Evolutionary conservation across 768 basidiomycete genomes (phyloP), one percentile per base, ranked within the genome.

Genomic region (Lentinula sp.): DNA sequence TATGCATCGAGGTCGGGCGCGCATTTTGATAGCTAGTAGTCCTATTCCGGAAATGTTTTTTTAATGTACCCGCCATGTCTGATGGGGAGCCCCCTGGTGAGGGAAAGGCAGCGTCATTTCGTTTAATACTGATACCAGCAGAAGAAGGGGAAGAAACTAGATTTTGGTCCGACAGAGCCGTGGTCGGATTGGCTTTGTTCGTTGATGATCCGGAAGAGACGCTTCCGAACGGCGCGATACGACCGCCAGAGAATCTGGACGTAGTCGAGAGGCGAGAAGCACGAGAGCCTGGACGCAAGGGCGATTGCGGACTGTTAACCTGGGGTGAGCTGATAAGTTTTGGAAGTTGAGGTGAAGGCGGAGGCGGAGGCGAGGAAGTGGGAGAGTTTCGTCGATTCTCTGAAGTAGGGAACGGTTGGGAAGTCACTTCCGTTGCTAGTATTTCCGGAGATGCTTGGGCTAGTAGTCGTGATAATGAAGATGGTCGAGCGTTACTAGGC

Each of bases 381-480:
- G 74, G 75, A 2, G 74, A 76, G 6, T 75, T 72, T 5, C 69
- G 68, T 61, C 56, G 73, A 64, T 62, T 68, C 56, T 61, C 63
- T 51, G 37, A 63, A 15, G 60, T 51, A 61, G 67, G 42, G 49
- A 64, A 51, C 20, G 55, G 41, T 16, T 23, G 55, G 9, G 23
- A 55, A 64, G 48, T 55, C 50, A 60, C 65, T 9, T 66, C 60
- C 18, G 71, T 72, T 1, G 71, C 60, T 12, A 69, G 62, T 23
- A 65, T 66, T 66, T 86, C 82, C 23, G 77, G 69, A 18, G 79
- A 73, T 4, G 91, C 91, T 66, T 93, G 91, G 0, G 91, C 91
- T 23, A 93, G 76, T 3, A 93, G 75, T 32, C 89, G 83, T 13
- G 91, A 92, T 62, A 93, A 76, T 2, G 90, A 91, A 6, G 91